Base-by-base conservation (phyloP, 306 rosid genomes). In the Prosopis cineraria region DNA sequence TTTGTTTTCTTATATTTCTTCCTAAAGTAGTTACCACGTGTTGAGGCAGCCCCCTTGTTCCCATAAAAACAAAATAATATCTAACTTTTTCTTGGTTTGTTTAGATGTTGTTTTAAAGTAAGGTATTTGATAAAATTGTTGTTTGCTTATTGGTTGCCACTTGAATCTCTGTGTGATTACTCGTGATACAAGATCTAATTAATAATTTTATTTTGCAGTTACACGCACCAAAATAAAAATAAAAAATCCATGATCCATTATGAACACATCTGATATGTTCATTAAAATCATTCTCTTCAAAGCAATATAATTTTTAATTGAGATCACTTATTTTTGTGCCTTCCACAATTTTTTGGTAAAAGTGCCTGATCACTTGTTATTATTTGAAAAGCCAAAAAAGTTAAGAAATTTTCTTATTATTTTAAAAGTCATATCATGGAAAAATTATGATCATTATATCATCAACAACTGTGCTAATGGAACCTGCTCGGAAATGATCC, bases 31-130 rank as follows among this genome's bases (percentile, higher is more conserved):
- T 64, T 52, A 58, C 43, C 44, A 64, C 31, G 16, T 55, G 31
- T 24, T 24, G 62, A 24, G 62, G 16, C 10, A 22, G 11, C 16
- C 62, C 16, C 62, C 31, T 24, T 22, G 16, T 55, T 55, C 31
- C 31, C 10, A 22, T 55, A 10, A 24, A 3, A 24, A 55, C 9
- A 58, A 58, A 58, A 58, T 58, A 58, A 58, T 58, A 58, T 58
- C 65, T 14, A 58, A 58, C 36, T 27, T 58, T 58, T 56, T 45
- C 25, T 55, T 59, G 47, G 89, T 83, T 86, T 72, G 84, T 71
- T 70, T 40, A 71, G 73, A 80, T 78, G 78, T 74, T 84, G 81
- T 79, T 76, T 78, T 73, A 58, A 78, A 80, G 85, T 78, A 75
- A 71, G 82, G 79, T 67, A 25, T 19, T 59, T 47, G 80, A 47